Evolutionary conservation across 2,329 filamentous ascomycete species (phyloP).

Genomic region (Venturia oleaginea): DNA sequence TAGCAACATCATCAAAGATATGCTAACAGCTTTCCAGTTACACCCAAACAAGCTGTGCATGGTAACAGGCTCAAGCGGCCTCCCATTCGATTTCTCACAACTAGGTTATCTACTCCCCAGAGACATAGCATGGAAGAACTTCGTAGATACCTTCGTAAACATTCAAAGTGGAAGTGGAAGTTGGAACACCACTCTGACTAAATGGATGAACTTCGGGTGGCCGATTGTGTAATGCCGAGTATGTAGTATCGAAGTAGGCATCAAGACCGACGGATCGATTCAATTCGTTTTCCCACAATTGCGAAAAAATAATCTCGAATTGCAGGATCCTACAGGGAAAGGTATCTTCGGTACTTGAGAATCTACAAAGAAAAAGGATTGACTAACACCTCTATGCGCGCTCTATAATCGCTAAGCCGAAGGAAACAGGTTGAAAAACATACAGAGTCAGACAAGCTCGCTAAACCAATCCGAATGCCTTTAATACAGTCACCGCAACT

Average conservation of each 20-base stretch:
- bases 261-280: too few relatives aligned
- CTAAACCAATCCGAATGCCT: constrained; percentile 45
- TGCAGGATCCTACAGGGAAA: too few relatives aligned
- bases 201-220: background rate
- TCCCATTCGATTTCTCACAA: background rate
- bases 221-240: background rate
- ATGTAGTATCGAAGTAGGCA: too few relatives aligned
- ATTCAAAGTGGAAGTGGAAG: background rate
- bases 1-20: too few relatives aligned
- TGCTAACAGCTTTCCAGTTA: background rate
- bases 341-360: too few relatives aligned
- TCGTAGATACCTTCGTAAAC: background rate
- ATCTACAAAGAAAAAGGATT: too few relatives aligned
- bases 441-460: background rate
- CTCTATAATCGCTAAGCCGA: too few relatives aligned
- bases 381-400: too few relatives aligned
- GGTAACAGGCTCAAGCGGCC: background rate
- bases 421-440: too few relatives aligned
- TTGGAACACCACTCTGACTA: background rate
- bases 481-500: constrained; percentile 54
- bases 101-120: background rate
- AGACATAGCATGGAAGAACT: background rate
- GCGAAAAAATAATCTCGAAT: too few relatives aligned
- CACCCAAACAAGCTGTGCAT: background rate
- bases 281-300: too few relatives aligned